Evolutionary conservation across 2,329 filamentous ascomycete genomes (phyloP).

Genomic region (Ramichloridium luteum): DNA sequence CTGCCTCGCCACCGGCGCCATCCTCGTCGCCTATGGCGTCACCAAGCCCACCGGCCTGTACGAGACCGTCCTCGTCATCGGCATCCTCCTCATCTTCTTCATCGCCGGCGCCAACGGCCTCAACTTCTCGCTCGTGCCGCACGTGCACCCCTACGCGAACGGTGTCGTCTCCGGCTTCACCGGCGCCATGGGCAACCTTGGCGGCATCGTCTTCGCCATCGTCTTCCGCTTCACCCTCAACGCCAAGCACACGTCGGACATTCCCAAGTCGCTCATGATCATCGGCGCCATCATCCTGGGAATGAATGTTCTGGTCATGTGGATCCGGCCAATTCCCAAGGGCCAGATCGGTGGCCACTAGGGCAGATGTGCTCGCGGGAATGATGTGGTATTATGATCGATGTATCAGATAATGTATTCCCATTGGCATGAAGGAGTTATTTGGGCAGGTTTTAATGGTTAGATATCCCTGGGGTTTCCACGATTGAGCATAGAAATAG

Average conservation of each 20-base stretch:
- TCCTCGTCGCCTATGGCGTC: slow-evolving; percentile 52
- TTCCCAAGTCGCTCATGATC: slow-evolving; percentile 64
- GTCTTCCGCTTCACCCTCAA: slow-evolving; percentile 61
- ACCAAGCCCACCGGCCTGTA: slow-evolving; percentile 48
- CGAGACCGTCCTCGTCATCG: slow-evolving; percentile 65
- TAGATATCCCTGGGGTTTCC: too few species aligned
- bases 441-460: too few species aligned
- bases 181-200: slow-evolving; percentile 71
- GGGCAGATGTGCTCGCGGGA: too few species aligned
- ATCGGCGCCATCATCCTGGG: slow-evolving; percentile 65
- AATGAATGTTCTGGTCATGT: slow-evolving; percentile 53
- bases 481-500: too few species aligned
- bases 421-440: too few species aligned
- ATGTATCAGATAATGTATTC: too few species aligned
- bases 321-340: slow-evolving; percentile 49
- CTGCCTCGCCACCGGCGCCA: slow-evolving; percentile 44
- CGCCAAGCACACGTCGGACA: slow-evolving; percentile 35
- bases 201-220: slow-evolving; percentile 73
- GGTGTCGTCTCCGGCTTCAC: slow-evolving; percentile 66
- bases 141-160: slow-evolving; percentile 73
- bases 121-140: slow-evolving; percentile 76
- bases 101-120: slow-evolving; percentile 75
- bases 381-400: too few species aligned
- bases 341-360: slow-evolving; percentile 37
- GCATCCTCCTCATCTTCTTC: slow-evolving; percentile 67